Percentiles rank a stretch among this genome's conserved stretches.
Evolutionary conservation across 2,329 filamentous ascomycete genomes (phyloP).

Genomic region (Microdochium trichocladiopsis): DNA sequence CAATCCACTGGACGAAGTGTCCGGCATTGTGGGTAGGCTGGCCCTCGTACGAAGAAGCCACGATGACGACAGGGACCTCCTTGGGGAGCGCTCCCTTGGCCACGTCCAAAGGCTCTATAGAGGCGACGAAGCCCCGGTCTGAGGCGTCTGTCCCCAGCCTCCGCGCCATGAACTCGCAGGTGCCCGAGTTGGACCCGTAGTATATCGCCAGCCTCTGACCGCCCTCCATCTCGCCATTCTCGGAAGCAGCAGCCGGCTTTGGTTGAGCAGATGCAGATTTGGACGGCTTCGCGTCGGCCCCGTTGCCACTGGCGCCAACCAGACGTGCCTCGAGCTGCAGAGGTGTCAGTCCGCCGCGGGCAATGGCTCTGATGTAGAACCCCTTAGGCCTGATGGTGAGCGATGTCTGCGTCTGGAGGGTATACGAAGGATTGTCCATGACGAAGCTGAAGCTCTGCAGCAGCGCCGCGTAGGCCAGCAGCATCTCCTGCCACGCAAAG

Average conservation of each 20-base stretch:
- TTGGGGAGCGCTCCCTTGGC: conserved; percentile 40
- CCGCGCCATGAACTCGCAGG: conserved; percentile 47
- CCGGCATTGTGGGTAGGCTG: conserved; percentile 49
- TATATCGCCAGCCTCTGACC: conserved; percentile 33
- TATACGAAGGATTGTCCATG: conserved; percentile 53
- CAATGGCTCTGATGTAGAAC: conserved; percentile 52
- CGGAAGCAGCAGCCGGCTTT: too few relatives aligned
- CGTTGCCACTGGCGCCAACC: conserved; percentile 11
- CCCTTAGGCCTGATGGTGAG: conserved; percentile 58
- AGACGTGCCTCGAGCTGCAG: conserved; percentile 14
- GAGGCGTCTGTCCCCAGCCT: conserved; percentile 38
- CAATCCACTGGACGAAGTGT: conserved; percentile 48
- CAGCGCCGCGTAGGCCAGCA: conserved; percentile 44
- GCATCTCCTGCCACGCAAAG: conserved; percentile 47
- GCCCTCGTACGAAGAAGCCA: conserved; percentile 51
- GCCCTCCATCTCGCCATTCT: too few relatives aligned
- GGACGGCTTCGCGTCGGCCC: conserved; percentile 4
- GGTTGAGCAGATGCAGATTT: conserved; percentile 7
- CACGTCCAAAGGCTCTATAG: conserved; percentile 38
- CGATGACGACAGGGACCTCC: conserved; percentile 39
- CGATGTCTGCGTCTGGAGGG: conserved; percentile 45
- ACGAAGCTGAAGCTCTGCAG: conserved; percentile 67
- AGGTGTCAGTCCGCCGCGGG: conserved; percentile 36
- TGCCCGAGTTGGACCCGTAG: conserved; percentile 52
- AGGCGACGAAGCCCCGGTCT: conserved; percentile 37